phyloP scores from a whole-genome alignment of 225 moss, liverwort and hornwort genomes.

The Straminergon stramineum region DNA sequence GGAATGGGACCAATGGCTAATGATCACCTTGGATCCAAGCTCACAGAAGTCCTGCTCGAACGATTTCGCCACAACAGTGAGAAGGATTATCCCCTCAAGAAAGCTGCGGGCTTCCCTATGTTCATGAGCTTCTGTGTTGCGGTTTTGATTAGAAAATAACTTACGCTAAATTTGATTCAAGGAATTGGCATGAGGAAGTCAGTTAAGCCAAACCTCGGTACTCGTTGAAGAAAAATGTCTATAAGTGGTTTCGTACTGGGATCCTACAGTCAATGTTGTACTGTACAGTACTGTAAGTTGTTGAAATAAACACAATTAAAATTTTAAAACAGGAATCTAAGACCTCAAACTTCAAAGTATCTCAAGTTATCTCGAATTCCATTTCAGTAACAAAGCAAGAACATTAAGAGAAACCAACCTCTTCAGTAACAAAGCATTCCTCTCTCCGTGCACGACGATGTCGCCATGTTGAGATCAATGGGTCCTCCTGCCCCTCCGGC shows the following conservation, averaged over 20 bases:
- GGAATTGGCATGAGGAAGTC: neutral
- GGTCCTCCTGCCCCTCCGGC: neutral
- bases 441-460: neutral
- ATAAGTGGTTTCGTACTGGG: too few relatives aligned
- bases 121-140: conserved; percentile 13
- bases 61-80: neutral
- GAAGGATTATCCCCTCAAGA: conserved; percentile 4
- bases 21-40: conserved; percentile 4
- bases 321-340: neutral
- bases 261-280: too few relatives aligned
- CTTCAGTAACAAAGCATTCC: neutral
- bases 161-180: neutral
- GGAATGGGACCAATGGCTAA: neutral
- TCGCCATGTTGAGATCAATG: neutral
- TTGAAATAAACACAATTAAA: neutral
- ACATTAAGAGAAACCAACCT: too few relatives aligned
- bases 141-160: conserved; percentile 1
- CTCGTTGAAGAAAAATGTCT: neutral
- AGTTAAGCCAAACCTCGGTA: neutral
- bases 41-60: neutral
- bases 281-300: too few relatives aligned
- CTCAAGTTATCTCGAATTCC: neutral
- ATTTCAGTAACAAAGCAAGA: too few relatives aligned
- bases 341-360: neutral
- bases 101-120: conserved; percentile 5